Evolutionary conservation across 306 rosid species (phyloP).

Genomic region (Lathyrus oleraceus): DNA sequence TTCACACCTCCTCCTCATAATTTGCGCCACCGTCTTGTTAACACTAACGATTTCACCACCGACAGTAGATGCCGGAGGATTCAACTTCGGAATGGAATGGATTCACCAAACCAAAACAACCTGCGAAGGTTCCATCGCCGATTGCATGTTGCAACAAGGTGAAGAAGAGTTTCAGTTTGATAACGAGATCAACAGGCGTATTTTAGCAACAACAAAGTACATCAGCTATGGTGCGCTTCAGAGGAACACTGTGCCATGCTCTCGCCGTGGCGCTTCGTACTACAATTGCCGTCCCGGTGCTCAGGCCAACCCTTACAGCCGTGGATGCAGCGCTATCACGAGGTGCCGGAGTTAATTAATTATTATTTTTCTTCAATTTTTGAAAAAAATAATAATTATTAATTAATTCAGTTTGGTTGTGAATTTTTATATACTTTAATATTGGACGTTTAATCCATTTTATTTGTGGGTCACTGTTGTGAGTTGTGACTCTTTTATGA

Average conservation of each 20-base stretch:
- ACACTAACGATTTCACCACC: constrained; percentile 37
- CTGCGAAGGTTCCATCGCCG: constrained; percentile 67
- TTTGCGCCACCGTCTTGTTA: constrained; percentile 50
- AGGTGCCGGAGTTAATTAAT: constrained; percentile 85
- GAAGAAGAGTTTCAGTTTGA: constrained; percentile 75
- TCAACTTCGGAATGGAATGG: constrained; percentile 46
- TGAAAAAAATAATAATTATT: not conserved
- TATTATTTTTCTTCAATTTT: not conserved
- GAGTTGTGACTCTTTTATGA: constrained; percentile 24
- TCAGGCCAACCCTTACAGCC: constrained; percentile 84
- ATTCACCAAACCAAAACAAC: constrained; percentile 36
- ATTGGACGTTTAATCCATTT: constrained; percentile 24
- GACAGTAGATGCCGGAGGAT: constrained; percentile 48
- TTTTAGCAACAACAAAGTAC: constrained; percentile 74
- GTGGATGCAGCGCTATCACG: constrained; percentile 88
- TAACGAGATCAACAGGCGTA: constrained; percentile 89
- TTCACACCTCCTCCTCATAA: constrained; percentile 41
- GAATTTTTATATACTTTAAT: constrained; percentile 48
- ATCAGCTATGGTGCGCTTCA: constrained; percentile 96
- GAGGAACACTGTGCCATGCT: constrained; percentile 96
- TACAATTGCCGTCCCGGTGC: constrained; percentile 92
- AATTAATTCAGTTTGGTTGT: constrained; percentile 46
- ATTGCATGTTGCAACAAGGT: constrained; percentile 50
- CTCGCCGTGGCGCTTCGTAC: constrained; percentile 90
- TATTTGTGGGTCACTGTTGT: constrained; percentile 20